phyloP scores from a whole-genome alignment of 2,329 filamentous ascomycete species.

The Clonostachys chloroleuca region DNA sequence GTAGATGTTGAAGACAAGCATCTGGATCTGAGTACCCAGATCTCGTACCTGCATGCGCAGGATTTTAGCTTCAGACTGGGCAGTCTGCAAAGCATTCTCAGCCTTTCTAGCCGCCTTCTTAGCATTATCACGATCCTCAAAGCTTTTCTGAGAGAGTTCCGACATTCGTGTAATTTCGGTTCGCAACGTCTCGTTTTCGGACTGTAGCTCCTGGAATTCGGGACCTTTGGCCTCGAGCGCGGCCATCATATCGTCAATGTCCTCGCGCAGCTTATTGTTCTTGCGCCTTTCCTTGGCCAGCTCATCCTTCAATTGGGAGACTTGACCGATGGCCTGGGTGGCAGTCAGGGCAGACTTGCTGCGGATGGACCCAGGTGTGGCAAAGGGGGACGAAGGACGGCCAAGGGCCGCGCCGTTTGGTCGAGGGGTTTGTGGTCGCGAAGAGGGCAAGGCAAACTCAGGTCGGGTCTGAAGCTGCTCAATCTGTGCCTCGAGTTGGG shows the following conservation, averaged over 20 bases:
- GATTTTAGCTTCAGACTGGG: conserved; percentile 69
- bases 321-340: conserved; percentile 59
- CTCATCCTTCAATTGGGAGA: conserved; percentile 65
- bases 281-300: conserved; percentile 70
- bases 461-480: conserved; percentile 46
- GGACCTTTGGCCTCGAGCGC: conserved; percentile 83
- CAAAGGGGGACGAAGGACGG: conserved; percentile 57
- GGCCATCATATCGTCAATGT: conserved; percentile 81
- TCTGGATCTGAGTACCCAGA: conserved; percentile 83
- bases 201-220: conserved; percentile 79
- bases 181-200: conserved; percentile 76
- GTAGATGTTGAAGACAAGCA: conserved; percentile 83
- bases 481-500: conserved; percentile 47
- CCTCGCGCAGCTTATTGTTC: conserved; percentile 67
- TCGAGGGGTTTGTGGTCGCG: conserved; percentile 56
- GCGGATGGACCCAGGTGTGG: conserved; percentile 54
- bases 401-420: conserved; percentile 47
- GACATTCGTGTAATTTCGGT: conserved; percentile 83
- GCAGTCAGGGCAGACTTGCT: conserved; percentile 52
- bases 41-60: conserved; percentile 85
- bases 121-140: conserved; percentile 73
- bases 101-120: conserved; percentile 76
- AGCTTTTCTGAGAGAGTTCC: conserved; percentile 75
- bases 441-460: conserved; percentile 33
- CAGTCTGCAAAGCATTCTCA: conserved; percentile 63